Evolutionary conservation across 352 stramenopile species (phyloP), one percentile per base, ranked within the genome.

Genomic region (Globisporangium cystogenes): DNA sequence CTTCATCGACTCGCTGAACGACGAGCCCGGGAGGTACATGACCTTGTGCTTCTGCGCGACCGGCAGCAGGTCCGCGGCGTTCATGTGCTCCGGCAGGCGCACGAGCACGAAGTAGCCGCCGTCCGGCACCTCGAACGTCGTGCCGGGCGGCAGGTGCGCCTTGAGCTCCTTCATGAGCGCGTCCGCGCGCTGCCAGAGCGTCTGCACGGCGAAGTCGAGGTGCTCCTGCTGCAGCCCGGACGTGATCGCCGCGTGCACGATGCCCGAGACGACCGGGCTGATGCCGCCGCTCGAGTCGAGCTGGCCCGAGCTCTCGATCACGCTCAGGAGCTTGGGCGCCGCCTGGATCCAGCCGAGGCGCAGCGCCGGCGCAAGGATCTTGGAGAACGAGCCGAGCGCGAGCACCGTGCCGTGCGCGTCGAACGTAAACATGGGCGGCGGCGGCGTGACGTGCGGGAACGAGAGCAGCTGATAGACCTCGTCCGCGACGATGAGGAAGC

Each of bases 381-480:
- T 98, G 53, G 92, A 97, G 67, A 98, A 98, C 54, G 84, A 96
- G 42, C 87, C 91, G 15, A 98, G 76, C 44, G 90, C 90, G 27
- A 97, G 64, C 48, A 94, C 78, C 14, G 78, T 89, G 62, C 76
- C 86, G 65, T 88, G 75, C 51, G 70, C 41, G 60, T 93, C 85
- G 49, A 92, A 94, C 29, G 77, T 88, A 55, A 91, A 90, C 66
- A 95, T 89, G 24, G 82, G 79, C 43, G 83, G 76, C n/a, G 85
- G 84, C 15, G 82, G 80, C 29, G 72, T 90, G 57, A 91, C 73
- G 64, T 86, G 65, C 45, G 87, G 79, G 72, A 95, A 98, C 60
- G 93, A 96, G 43, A 98, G 70, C 47, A 98, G 71, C 70, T 98
- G 90, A 80, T 98, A 98, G 26, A 98, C 92, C 66, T 98, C 93